Base-by-base conservation (phyloP, 2,329 filamentous ascomycete genomes). In the Microdochium bolleyi region DNA sequence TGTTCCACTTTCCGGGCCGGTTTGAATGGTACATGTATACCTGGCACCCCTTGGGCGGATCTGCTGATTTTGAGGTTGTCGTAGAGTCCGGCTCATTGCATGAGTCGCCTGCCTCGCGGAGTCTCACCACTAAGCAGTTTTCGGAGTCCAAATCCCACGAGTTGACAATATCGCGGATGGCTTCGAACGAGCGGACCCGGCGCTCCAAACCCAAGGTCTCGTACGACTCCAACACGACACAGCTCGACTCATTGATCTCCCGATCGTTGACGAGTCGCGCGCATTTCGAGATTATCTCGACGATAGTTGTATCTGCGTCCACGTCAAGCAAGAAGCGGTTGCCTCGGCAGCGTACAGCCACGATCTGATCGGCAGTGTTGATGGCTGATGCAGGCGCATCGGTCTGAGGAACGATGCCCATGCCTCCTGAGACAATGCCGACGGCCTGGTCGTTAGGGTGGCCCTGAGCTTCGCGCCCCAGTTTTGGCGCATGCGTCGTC, bases 81-180 rank as follows among this genome's bases (percentile, higher is more conserved):
- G 78, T 74, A 3, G 85, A 70, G 24, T 88, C 83, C 7, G 96
- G 76, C 53, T 87, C 83, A 7, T 70, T 66, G 56, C 79, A 73
- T 51, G 77, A 73, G n/a, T 79, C 74, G 4, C 75, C 73, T 2
- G 76, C 70, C 37, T 83, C 78, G 2, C 78, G 74, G 14, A 84
- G 76, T 52, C 85, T 71, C 22, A 96, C 76, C 19, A 88, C 71
- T 14, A 97, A 74, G 8, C 79, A 76, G 62, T 95, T 94, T 60
- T 91, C 85, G 2, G 78, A 75, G 65, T 96, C 91, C 46, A 79
- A 76, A 55, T 95, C 89, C 92, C 92, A 97, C 0, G 91, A 95
- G 66, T 95, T 95, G 78, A 96, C 81, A 22, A 96, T 82, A 62
- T 96, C 89, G 55, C 89, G 83, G 30, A 97, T 80, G 56, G 83